Base-by-base conservation (phyloP, 495 filamentous ascomycete species). In the Astrothelium macrocarpum region DNA sequence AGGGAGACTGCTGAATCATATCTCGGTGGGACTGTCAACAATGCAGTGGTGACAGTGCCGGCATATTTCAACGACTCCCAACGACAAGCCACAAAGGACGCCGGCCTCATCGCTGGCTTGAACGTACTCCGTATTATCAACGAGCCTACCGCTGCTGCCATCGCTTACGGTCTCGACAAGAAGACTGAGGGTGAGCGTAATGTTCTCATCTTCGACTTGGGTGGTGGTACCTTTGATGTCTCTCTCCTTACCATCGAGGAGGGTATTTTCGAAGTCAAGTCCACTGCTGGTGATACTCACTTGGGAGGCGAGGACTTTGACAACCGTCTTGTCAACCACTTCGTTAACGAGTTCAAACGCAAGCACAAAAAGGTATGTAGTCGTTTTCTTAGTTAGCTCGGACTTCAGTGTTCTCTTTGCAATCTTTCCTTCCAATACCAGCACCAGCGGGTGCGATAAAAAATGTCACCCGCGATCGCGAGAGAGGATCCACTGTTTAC, bases 11-110 rank as follows among this genome's bases (percentile, higher is more conserved):
- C 94, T 71, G 93, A 98, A 83, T 82, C 85, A 70, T 97, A 97
- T 81, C 85, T 98, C 67, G 94, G 93, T 74, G 90, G 90, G 78
- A 95, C 90, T 72, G 90, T 98, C 77, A 91, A 95, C 83, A 96
- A 97, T 81, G 94, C 93, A 61, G 93, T 98, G 73, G 88, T 98
- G 76, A 98, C 93, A 67, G 93, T 98, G 65, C 93, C 94, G 26
- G 94, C 93, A 73, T 98, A 98, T 84, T 98, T 98, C 89, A 98
- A 97, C 82, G 94, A 97, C 85, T 95, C 92, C 71, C 94, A 98
- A 81, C 90, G 93, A 78, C 93, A 97, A 80, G 92, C 94, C 64
- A 98, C 94, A 78, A 98, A 98, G 84, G 94, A 98, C 75, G 90
- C 94, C 70, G 94, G 94, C 84, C 87, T 93, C 75, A 98, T 98